These are phyloP conservation scores for Ophiostoma montium DNA, from an alignment of 2,329 filamentous ascomycete species.

Conservation along the genomic window DNA sequence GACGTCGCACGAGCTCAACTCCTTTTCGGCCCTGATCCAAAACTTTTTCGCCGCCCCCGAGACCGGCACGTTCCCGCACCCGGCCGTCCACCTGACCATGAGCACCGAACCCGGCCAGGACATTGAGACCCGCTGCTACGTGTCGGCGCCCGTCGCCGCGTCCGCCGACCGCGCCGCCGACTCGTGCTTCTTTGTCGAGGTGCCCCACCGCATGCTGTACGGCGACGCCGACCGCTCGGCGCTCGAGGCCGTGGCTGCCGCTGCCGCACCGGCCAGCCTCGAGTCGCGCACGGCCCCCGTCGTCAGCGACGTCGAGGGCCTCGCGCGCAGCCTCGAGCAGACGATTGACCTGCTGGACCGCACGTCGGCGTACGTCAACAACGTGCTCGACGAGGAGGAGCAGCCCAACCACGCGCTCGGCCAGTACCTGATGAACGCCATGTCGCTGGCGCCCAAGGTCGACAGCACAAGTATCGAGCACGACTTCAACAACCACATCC, in stretches of 20 bases:
- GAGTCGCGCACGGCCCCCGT: slow-evolving; percentile 62
- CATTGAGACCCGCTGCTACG: slow-evolving; percentile 85
- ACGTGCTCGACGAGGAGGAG: slow-evolving; percentile 85
- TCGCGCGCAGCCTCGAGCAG: slow-evolving; percentile 76
- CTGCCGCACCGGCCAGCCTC: slow-evolving; percentile 53
- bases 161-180: slow-evolving; percentile 90
- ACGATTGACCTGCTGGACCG: slow-evolving; percentile 82
- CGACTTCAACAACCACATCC: slow-evolving; percentile 99
- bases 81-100: slow-evolving; percentile 93
- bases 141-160: slow-evolving; percentile 86
- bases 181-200: slow-evolving; percentile 93
- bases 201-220: slow-evolving; percentile 88
- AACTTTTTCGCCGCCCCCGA: slow-evolving; percentile 98
- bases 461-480: slow-evolving; percentile 80
- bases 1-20: slow-evolving; percentile 92
- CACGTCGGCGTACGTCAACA: slow-evolving; percentile 81
- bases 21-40: slow-evolving; percentile 95
- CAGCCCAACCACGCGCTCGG: slow-evolving; percentile 82
- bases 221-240: slow-evolving; percentile 46
- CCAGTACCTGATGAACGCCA: slow-evolving; percentile 87
- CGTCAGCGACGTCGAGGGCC: slow-evolving; percentile 75
- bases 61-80: slow-evolving; percentile 92
- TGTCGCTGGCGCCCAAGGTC: slow-evolving; percentile 90
- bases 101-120: slow-evolving; percentile 78
- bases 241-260: slow-evolving; percentile 61